Base-by-base conservation (phyloP, 768 basidiomycete genomes). In the Leccinum barrowsii region DNA sequence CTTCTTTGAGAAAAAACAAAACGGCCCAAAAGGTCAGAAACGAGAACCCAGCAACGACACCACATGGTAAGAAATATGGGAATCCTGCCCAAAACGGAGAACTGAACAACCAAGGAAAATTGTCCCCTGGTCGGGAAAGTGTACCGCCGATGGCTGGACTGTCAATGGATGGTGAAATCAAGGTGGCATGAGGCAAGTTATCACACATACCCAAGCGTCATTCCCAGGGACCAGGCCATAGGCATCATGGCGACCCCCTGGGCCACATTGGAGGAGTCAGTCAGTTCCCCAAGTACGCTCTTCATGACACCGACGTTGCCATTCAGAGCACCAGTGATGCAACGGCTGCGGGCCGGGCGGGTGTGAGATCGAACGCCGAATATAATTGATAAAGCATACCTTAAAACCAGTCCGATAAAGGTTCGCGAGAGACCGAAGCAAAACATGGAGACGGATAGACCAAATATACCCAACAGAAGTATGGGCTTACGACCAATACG, bases 271-370 rank as follows among this genome's bases (percentile, higher is more conserved):
- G 82, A 80, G 1, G 79, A 72, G 63, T 88, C 86, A 0, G 86
- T 86, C 32, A 88, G 68, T 56, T 88, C 86, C 0, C 80, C 86
- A 73, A 89, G 78, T 64, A 84, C 82, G 62, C 83, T 86, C 66
- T 89, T 90, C 79, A 89, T 85, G 26, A 90, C 86, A 4, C 83
- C 86, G 4, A 85, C 79, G 65, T 87, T 87, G 40, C 87, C 88
- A 59, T 88, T 87, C 24, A 90, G 69, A 52, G 85, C 73, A 4
- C 88, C 87, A 50, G 82, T 83, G 17, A 89, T 71, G 62, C 87
- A 89, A 19, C 89, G 88, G 40, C 75, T 74, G 59, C 4, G 13
- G 35, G 35, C 35, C 35, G 35, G 13, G 34, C 32, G 19, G 12
- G 8, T 17, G 8, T 64, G 24, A 68, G 63, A 60, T 54, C 6